phyloP scores from a whole-genome alignment of 2,329 filamentous ascomycete genomes.

The Balansia obtecta region DNA sequence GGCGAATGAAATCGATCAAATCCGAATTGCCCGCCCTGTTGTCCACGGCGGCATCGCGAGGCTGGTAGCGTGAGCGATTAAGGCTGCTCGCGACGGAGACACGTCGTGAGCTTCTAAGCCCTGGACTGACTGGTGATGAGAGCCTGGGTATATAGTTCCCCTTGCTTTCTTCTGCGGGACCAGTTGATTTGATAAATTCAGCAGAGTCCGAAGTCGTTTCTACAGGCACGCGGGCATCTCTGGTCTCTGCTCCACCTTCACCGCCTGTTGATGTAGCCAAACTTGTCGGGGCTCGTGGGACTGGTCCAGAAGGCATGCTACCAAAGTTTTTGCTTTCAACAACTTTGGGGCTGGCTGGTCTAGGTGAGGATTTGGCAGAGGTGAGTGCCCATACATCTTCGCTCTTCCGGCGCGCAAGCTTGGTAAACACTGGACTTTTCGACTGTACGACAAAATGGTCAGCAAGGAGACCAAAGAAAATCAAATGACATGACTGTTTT shows the following conservation, averaged over 20 bases:
- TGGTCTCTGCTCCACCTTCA: conserved; percentile 29
- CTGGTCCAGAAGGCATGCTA: conserved; percentile 9
- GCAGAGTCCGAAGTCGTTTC: conserved; percentile 75
- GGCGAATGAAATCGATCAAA: conserved; percentile 88
- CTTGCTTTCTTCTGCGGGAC: conserved; percentile 42
- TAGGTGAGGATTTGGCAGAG: conserved; percentile 37
- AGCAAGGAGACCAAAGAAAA: not conserved
- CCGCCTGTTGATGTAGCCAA: conserved; percentile 12
- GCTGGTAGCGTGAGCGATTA: conserved; percentile 44
- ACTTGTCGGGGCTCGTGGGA: conserved; percentile 13
- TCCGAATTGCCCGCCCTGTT: conserved; percentile 62
- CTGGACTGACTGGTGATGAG: conserved; percentile 17
- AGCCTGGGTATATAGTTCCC: conserved; percentile 23
- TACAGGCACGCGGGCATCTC: conserved; percentile 59
- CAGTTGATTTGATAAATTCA: conserved; percentile 79
- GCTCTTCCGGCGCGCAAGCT: conserved; percentile 29
- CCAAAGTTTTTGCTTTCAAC: conserved; percentile 6
- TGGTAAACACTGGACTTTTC: conserved; percentile 27
- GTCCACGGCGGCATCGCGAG: conserved; percentile 57
- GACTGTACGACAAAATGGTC: conserved; percentile 18
- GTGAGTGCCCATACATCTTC: conserved; percentile 31
- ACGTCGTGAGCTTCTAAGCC: conserved; percentile 27
- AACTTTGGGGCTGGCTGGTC: conserved; percentile 3
- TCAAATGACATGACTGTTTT: not conserved
- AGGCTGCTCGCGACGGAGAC: conserved; percentile 24